A percentile compares a stretch with the other conserved stretches of the same genome.
Evolutionary conservation across 1,284 basidiomycete genomes (phyloP).

Genomic region (Acaromyces ingoldii): DNA sequence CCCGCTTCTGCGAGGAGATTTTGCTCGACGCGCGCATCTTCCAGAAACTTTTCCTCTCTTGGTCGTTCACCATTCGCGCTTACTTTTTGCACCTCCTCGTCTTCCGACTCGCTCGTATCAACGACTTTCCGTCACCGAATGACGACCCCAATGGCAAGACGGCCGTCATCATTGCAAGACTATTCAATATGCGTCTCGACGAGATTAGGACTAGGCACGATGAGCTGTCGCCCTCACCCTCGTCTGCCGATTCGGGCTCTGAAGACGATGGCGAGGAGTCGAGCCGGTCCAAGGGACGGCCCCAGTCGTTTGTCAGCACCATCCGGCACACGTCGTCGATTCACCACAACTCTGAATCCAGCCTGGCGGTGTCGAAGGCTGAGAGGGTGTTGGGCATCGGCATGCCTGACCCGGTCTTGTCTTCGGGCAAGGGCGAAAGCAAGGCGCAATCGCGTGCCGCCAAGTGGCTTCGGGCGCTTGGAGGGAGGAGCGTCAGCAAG

Average conservation of each 20-base stretch:
- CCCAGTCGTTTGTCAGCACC: slow-evolving; percentile 40
- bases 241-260: slow-evolving; percentile 24
- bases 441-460: slow-evolving; percentile 34
- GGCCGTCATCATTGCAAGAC: slow-evolving; percentile 25
- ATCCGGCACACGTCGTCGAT: slow-evolving; percentile 38
- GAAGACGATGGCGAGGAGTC: slow-evolving; percentile 26
- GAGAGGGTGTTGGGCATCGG: slow-evolving; percentile 41
- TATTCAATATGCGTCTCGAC: slow-evolving; percentile 40
- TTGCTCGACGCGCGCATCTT: slow-evolving; percentile 37
- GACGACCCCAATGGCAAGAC: slow-evolving; percentile 32
- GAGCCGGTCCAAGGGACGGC: not conserved
- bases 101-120: slow-evolving; percentile 42
- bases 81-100: slow-evolving; percentile 46
- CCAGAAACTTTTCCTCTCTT: slow-evolving; percentile 46
- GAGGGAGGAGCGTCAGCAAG: slow-evolving; percentile 17
- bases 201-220: slow-evolving; percentile 37
- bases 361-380: slow-evolving; percentile 23
- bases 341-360: slow-evolving; percentile 12
- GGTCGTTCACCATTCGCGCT: slow-evolving; percentile 48
- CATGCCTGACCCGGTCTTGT: slow-evolving; percentile 16
- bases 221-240: slow-evolving; percentile 24
- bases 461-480: slow-evolving; percentile 40
- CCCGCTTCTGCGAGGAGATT: slow-evolving; percentile 42
- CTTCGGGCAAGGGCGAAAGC: slow-evolving; percentile 16
- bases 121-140: slow-evolving; percentile 29